These are phyloP conservation scores for Gomphus bonarii DNA, from an alignment of 1,284 basidiomycete genomes.

Conservation along the genomic window DNA sequence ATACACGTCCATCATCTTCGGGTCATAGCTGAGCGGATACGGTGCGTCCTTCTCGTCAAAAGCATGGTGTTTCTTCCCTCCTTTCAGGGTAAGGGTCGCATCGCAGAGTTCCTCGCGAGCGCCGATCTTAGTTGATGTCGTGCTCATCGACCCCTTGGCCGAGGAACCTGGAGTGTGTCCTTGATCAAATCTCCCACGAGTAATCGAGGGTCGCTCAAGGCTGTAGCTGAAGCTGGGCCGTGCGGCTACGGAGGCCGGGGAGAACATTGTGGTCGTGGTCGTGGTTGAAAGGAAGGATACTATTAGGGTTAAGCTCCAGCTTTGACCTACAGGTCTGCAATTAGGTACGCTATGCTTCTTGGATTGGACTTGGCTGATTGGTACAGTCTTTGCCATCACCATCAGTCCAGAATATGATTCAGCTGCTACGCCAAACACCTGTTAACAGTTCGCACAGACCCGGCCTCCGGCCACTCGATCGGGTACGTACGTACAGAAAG, in stretches of 20 bases:
- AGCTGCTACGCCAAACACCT: no score
- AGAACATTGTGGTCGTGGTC: neutral
- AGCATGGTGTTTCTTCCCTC: neutral
- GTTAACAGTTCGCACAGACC: neutral
- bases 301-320: no score
- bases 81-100: neutral
- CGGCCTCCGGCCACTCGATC: no score
- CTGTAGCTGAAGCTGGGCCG: neutral
- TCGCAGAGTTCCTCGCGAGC: neutral
- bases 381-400: no score
- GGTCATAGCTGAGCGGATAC: conserved; percentile 2
- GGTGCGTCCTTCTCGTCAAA: neutral
- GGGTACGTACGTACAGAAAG: no score
- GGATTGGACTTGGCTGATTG: no score
- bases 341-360: no score
- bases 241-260: neutral
- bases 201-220: neutral
- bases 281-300: neutral
- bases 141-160: neutral
- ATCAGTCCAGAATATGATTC: no score
- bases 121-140: neutral
- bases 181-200: neutral
- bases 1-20: neutral
- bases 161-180: neutral
- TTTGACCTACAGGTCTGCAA: no score